phyloP scores from a whole-genome alignment of 208 protist genomes.

The Crithidia bombi region DNA sequence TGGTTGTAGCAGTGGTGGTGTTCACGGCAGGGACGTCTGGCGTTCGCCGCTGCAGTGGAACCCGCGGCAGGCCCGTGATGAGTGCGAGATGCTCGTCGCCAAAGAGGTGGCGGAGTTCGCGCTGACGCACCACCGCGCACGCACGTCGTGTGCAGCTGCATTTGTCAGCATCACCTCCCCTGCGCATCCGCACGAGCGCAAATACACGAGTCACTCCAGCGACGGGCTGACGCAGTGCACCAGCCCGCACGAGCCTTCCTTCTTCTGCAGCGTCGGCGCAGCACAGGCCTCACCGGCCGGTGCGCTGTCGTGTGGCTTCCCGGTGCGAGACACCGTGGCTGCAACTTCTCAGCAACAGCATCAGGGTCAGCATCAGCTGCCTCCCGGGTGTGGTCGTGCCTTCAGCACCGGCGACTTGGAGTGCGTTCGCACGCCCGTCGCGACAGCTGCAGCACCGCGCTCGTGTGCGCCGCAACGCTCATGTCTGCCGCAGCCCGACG shows the following conservation, averaged over 20 bases:
- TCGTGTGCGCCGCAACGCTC: background rate
- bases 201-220: no score
- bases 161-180: no score
- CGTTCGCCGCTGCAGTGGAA: slow-evolving; percentile 35
- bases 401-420: slow-evolving; percentile 6
- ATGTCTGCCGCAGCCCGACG: background rate
- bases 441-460: background rate
- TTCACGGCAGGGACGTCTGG: slow-evolving; percentile 20
- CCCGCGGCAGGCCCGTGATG: slow-evolving; percentile 25
- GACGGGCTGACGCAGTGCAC: background rate
- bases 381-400: background rate
- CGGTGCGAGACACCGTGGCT: background rate
- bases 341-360: no score
- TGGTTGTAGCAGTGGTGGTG: background rate
- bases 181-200: no score
- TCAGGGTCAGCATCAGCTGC: no score
- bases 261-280: background rate
- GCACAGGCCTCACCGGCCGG: background rate
- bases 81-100: slow-evolving; percentile 26
- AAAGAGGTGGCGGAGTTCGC: slow-evolving; percentile 17
- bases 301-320: background rate
- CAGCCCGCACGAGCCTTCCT: background rate
- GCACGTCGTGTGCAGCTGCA: no score
- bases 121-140: slow-evolving; percentile 8
- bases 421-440: background rate